Percentiles rank a stretch among this genome's conserved stretches.
Evolutionary conservation across 169 alveolate genomes (phyloP).

Genomic region (Plasmodium sp.): DNA sequence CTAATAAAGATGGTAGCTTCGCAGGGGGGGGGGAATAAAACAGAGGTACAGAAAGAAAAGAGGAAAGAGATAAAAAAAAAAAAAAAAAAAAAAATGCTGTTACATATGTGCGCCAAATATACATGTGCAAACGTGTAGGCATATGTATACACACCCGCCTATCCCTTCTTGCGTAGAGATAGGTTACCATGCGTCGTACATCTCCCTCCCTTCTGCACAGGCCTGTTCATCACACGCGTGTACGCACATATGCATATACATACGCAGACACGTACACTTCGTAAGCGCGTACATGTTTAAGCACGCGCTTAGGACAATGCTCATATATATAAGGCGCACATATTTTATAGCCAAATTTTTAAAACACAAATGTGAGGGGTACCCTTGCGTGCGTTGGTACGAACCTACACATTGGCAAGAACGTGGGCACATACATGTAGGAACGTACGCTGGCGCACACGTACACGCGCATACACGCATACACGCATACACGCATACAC

Average conservation of each 20-base stretch:
- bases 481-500: not conserved
- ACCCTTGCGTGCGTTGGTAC: slow-evolving; percentile 3
- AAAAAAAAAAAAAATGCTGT: not conserved
- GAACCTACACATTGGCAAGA: not conserved
- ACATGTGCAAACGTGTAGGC: not conserved
- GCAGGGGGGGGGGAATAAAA: not conserved
- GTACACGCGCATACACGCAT: not conserved
- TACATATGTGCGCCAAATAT: not conserved
- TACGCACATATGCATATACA: not conserved
- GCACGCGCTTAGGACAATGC: not conserved
- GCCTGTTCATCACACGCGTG: not conserved
- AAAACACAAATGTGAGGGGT: slow-evolving; percentile 43
- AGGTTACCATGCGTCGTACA: not conserved
- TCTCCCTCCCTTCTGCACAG: not conserved
- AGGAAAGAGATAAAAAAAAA: not conserved
- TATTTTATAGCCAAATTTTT: slow-evolving; percentile 32
- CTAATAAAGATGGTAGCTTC: slow-evolving; percentile 1
- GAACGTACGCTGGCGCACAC: not conserved
- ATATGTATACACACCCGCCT: not conserved
- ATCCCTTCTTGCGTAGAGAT: not conserved
- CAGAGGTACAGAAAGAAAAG: not conserved
- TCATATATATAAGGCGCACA: slow-evolving; percentile 13
- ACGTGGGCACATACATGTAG: slow-evolving; percentile 16
- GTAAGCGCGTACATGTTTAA: not conserved
- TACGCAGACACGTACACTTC: not conserved